phyloP scores from a whole-genome alignment of 2,329 filamentous ascomycete species.

The Scorias spongiosa region DNA sequence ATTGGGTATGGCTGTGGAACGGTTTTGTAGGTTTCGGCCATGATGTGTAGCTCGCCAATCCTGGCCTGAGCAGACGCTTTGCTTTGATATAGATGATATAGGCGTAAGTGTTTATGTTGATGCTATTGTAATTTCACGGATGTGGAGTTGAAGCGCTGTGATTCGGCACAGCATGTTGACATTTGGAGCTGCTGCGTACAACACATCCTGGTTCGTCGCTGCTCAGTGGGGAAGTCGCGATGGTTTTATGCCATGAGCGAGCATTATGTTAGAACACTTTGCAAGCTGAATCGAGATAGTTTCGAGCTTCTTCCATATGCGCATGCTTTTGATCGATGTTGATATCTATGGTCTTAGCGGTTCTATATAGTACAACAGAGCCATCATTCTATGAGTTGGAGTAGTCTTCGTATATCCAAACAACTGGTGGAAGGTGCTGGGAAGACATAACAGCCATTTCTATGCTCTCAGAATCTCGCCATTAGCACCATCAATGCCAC shows the following conservation, averaged over 20 bases:
- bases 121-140: too few relatives aligned
- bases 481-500: conserved; percentile 37
- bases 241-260: background rate
- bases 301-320: background rate
- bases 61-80: too few relatives aligned
- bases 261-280: too few relatives aligned
- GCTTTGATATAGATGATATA: too few relatives aligned
- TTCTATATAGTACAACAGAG: background rate
- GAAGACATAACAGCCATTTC: background rate
- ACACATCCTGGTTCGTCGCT: background rate
- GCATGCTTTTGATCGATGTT: background rate
- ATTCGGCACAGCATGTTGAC: too few relatives aligned
- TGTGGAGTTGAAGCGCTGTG: background rate
- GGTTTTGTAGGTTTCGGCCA: too few relatives aligned
- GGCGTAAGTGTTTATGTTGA: too few relatives aligned
- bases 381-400: too few relatives aligned
- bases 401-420: too few relatives aligned
- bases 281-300: background rate
- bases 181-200: background rate
- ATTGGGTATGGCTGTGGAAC: background rate
- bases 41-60: too few relatives aligned
- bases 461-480: conserved; percentile 17
- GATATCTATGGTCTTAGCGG: background rate
- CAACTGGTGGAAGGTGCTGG: too few relatives aligned
- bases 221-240: background rate